Percentiles rank a stretch among this genome's conserved stretches.
Evolutionary conservation across 768 basidiomycete genomes (phyloP).

Genomic region (Serendipita sp.): DNA sequence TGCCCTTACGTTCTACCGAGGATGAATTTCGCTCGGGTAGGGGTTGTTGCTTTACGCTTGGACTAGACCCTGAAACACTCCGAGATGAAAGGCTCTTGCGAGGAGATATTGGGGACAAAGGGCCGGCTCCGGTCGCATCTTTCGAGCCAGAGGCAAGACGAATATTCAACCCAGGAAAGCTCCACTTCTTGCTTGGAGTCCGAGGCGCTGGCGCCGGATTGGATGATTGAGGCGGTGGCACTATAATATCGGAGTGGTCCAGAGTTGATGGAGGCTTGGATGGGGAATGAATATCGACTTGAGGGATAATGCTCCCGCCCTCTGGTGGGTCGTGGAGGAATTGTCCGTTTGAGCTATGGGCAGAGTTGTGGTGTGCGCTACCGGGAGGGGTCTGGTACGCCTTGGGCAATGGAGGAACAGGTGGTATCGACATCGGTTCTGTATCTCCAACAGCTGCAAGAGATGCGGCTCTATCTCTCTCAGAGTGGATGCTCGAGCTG

Average conservation of each 20-base stretch:
- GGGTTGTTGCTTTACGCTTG: not conserved
- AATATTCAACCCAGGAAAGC: slow-evolving; percentile 71
- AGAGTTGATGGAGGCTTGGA: not conserved
- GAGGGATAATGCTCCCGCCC: not conserved
- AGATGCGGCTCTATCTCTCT: slow-evolving; percentile 53
- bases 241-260: slow-evolving; percentile 16
- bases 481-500: slow-evolving; percentile 55
- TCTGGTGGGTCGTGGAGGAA: not conserved
- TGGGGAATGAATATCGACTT: not conserved
- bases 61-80: not conserved
- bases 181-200: slow-evolving; percentile 94
- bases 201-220: slow-evolving; percentile 28
- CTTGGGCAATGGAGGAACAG: slow-evolving; percentile 85
- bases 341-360: not conserved
- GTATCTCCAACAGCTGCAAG: slow-evolving; percentile 37
- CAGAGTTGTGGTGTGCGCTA: not conserved
- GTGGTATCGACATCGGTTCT: slow-evolving; percentile 63
- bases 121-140: not conserved
- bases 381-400: slow-evolving; percentile 53
- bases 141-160: slow-evolving; percentile 24
- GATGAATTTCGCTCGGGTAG: not conserved
- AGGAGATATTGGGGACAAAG: slow-evolving; percentile 37
- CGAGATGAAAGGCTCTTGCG: not conserved
- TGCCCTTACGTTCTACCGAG: slow-evolving; percentile 2
- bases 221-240: slow-evolving; percentile 13